Conservation (phyloP, 2,329 filamentous ascomycete genomes). For the Diaporthe australafricana region DNA sequence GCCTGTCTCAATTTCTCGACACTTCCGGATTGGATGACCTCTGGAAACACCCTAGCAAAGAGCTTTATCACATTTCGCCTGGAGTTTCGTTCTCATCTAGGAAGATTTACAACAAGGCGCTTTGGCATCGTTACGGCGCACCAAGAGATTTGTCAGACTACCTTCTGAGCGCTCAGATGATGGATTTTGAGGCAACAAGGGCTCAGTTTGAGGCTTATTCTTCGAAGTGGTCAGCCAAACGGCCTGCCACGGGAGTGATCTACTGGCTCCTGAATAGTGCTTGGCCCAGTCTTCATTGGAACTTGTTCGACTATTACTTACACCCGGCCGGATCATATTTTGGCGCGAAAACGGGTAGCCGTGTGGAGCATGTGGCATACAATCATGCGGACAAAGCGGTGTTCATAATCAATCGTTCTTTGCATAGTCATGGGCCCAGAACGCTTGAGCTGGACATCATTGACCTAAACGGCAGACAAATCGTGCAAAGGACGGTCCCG, state of each 20-base stretch:
- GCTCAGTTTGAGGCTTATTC: constrained; percentile 69
- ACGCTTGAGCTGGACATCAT: constrained; percentile 62
- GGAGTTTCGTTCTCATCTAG: constrained; percentile 67
- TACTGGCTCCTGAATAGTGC: constrained; percentile 78
- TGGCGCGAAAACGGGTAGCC: constrained; percentile 64
- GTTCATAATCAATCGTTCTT: constrained; percentile 66
- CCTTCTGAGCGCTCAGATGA: constrained; percentile 68
- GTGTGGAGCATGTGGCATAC: constrained; percentile 66
- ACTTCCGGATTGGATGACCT: constrained; percentile 63
- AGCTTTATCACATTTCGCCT: constrained; percentile 70
- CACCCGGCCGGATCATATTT: constrained; percentile 69
- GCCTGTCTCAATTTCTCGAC: constrained; percentile 65
- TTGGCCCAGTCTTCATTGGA: constrained; percentile 75
- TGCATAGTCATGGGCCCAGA: constrained; percentile 53
- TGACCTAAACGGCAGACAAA: constrained; percentile 54
- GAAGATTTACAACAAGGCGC: constrained; percentile 67
- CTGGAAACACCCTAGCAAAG: constrained; percentile 65
- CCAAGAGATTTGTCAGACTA: constrained; percentile 68
- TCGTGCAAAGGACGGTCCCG: not conserved
- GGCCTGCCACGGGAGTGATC: constrained; percentile 69
- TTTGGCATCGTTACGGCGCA: constrained; percentile 64
- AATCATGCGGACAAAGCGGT: constrained; percentile 60
- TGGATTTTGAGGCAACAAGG: constrained; percentile 73
- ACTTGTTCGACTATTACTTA: constrained; percentile 72
- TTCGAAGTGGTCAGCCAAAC: constrained; percentile 58